A percentile compares a stretch with the other conserved stretches of the same genome.
These are phyloP conservation scores for Eimeria necatrix DNA, from an alignment of 169 alveolate genomes.

Conservation along the genomic window DNA sequence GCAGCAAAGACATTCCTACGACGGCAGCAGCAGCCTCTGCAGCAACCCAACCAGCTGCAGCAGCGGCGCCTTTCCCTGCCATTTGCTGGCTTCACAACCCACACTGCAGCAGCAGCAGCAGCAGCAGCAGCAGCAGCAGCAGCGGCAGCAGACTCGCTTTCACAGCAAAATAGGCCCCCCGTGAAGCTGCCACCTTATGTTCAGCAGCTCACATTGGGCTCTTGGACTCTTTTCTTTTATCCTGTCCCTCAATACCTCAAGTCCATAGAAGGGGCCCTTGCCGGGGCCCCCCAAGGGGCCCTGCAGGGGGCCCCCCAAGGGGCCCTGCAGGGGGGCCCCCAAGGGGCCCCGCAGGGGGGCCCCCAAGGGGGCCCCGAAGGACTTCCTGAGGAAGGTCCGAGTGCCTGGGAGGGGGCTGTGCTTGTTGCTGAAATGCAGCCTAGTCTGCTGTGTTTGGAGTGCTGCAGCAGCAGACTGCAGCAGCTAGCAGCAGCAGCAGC, in stretches of 20 bases:
- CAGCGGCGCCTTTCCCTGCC: slow-evolving; percentile 16
- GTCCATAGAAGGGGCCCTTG: slow-evolving; percentile 11
- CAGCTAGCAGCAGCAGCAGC: slow-evolving; percentile 55
- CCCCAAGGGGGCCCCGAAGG: neutral
- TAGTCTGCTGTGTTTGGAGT: slow-evolving; percentile 21
- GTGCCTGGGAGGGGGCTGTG: slow-evolving; percentile 39
- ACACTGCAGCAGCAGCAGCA: neutral
- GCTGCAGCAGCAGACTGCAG: slow-evolving; percentile 71
- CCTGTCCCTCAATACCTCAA: slow-evolving; percentile 54
- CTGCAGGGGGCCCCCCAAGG: neutral
- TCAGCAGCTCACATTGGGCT: slow-evolving; percentile 12
- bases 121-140: neutral
- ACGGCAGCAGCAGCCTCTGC: slow-evolving; percentile 14
- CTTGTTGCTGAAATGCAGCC: slow-evolving; percentile 60
- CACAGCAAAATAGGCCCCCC: neutral
- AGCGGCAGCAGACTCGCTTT: neutral
- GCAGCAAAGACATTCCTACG: slow-evolving; percentile 9
- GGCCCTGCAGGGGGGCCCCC: too few relatives aligned
- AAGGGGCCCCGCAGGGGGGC: neutral
- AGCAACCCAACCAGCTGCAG: neutral
- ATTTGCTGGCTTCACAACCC: neutral
- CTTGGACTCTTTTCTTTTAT: slow-evolving; percentile 24
- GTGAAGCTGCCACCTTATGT: slow-evolving; percentile 6
- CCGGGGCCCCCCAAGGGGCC: neutral
- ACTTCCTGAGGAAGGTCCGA: slow-evolving; percentile 3